These are phyloP conservation scores for Tylopilus microsporus DNA, from an alignment of 1,284 basidiomycete genomes.

Conservation along the genomic window DNA sequence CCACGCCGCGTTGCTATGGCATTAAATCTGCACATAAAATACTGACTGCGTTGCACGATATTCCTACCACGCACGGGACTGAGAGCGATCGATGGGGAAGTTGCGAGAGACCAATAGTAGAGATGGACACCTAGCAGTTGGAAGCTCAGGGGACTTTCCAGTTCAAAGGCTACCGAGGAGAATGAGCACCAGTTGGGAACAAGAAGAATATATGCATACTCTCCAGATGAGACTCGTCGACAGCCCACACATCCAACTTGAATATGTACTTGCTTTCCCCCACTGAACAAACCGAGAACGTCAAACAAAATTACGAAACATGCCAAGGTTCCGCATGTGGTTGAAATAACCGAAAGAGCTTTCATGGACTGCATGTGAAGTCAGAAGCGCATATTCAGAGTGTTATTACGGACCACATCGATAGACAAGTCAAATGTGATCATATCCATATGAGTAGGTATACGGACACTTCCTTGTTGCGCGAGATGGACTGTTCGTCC, in stretches of 20 bases:
- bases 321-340: slow-evolving; percentile 69
- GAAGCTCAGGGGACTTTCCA: slow-evolving; percentile 52
- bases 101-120: slow-evolving; percentile 82
- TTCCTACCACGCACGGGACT: no score
- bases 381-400: slow-evolving; percentile 4
- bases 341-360: slow-evolving; percentile 81
- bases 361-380: slow-evolving; percentile 60
- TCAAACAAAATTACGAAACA: slow-evolving; percentile 73
- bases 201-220: slow-evolving; percentile 44
- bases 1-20: no score
- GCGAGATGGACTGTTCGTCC: slow-evolving; percentile 25
- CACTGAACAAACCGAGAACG: slow-evolving; percentile 61
- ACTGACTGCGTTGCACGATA: no score
- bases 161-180: slow-evolving; percentile 52
- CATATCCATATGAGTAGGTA: slow-evolving; percentile 90
- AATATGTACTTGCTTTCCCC: slow-evolving; percentile 58
- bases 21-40: no score
- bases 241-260: slow-evolving; percentile 76
- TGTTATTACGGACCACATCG: slow-evolving; percentile 61
- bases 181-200: background rate
- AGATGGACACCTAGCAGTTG: slow-evolving; percentile 81
- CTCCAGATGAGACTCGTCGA: slow-evolving; percentile 83
- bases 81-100: no score
- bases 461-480: slow-evolving; percentile 43
- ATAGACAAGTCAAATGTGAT: slow-evolving; percentile 82